Evolutionary conservation across 768 basidiomycete species (phyloP), one percentile per base, ranked within the genome.

Genomic region (Boletales sp.): DNA sequence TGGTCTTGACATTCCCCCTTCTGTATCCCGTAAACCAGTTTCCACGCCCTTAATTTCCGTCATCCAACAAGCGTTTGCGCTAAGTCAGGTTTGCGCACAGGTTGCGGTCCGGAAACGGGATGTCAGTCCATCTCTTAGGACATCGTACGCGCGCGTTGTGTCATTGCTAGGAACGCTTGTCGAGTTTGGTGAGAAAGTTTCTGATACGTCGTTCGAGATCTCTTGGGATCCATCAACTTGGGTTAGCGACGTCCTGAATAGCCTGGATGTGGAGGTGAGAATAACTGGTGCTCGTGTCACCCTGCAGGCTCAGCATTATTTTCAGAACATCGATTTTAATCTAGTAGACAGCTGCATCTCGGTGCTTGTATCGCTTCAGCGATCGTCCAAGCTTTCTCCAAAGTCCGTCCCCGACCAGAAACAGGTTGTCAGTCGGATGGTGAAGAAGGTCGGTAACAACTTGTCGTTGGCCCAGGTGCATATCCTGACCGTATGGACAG

Each of bases 211-310:
- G 1, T 58, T 72, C 5, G 49, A 49, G 15, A 50, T 86, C 5
- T 46, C 66, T 1, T 92, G 90, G 90, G 64, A 82, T 39, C 82
- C 89, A 5, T 60, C 67, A 0, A 60, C 68, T 25, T 96, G 93
- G 93, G 66, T 88, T 7, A 58, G 72, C 2, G 64, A 65, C 8
- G 55, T 90, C 41, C 70, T 92, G 6, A 59, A 72, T 11, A 75
- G 69, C 32, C 64, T 91, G 37, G 74, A 82, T 46, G 67, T 77
- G 46, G 79, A 84, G 72, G 81, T 87, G 48, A 45, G 74, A 46
- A 32, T 4, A 1, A 8, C 43, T 44, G 3, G 15, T 18, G 12
- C 32, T 44, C 21, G 30, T 33, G 44, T 39, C 2, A 30, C 17
- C 25, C 46, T 7, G 31, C 37, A 28, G 12, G 28, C 48, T 57